A percentile compares a stretch with the other conserved stretches of the same genome.
These are phyloP conservation scores for Blastobotrys apis DNA, from an alignment of 1,139 yeast genomes.

Conservation along the genomic window DNA sequence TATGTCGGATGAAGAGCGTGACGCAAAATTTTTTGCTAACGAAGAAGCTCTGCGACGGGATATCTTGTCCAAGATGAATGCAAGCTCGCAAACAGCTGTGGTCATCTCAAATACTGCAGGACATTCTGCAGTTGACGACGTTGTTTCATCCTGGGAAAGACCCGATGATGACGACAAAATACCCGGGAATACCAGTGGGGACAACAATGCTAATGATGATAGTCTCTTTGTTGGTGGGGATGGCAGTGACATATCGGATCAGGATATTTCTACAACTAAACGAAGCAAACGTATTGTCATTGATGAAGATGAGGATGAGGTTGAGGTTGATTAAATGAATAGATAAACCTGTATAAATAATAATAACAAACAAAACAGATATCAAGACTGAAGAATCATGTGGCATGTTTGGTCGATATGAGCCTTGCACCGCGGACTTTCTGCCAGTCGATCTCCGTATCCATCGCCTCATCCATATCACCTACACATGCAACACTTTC, in stretches of 20 bases:
- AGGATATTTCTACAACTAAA: not conserved
- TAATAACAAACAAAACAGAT: slow-evolving; percentile 1
- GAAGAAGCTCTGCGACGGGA: slow-evolving; percentile 35
- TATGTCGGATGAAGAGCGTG: slow-evolving; percentile 58
- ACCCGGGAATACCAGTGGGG: too few relatives aligned
- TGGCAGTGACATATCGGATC: slow-evolving; percentile 12
- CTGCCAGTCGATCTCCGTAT: slow-evolving; percentile 54
- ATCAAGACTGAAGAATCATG: too few relatives aligned
- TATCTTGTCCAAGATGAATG: slow-evolving; percentile 2
- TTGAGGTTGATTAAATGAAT: not conserved
- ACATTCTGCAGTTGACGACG: too few relatives aligned
- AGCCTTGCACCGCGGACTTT: slow-evolving; percentile 32
- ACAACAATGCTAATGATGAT: slow-evolving; percentile 10
- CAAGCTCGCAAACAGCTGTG: not conserved
- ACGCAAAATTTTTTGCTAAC: slow-evolving; percentile 50
- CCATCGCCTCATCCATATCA: slow-evolving; percentile 53
- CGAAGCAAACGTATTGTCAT: slow-evolving; percentile 12
- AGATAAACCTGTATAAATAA: slow-evolving; percentile 1
- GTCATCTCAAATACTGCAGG: not conserved
- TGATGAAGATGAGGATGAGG: slow-evolving; percentile 21
- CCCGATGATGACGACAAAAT: slow-evolving; percentile 7
- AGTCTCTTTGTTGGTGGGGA: slow-evolving; percentile 17
- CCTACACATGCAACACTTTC: slow-evolving; percentile 79
- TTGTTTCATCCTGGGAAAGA: slow-evolving; percentile 4
- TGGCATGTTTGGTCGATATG: slow-evolving; percentile 30